Conservation (phyloP, 2,329 filamentous ascomycete species). For the Calonectria pseudoturangicola region DNA sequence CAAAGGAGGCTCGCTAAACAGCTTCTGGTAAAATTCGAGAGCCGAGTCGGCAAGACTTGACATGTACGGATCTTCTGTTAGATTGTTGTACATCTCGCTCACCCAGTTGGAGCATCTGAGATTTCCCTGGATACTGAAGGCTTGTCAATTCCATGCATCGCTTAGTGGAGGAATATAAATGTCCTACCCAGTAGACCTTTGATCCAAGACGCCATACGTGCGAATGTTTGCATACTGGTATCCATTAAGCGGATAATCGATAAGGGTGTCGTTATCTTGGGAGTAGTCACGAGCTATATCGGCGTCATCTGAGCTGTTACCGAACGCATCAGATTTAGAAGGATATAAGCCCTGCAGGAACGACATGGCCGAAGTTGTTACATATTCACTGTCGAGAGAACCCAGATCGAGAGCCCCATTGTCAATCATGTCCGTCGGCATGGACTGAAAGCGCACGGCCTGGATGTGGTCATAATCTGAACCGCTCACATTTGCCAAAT, state of each 20-base stretch:
- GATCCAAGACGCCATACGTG: conserved; percentile 68
- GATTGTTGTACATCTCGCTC: conserved; percentile 53
- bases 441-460: conserved; percentile 63
- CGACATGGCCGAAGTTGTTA: conserved; percentile 82
- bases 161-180: conserved; percentile 17
- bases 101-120: conserved; percentile 62
- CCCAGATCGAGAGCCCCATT: conserved; percentile 67
- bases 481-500: conserved; percentile 60
- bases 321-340: conserved; percentile 69
- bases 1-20: conserved; percentile 63
- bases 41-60: conserved; percentile 54
- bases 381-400: conserved; percentile 64
- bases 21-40: conserved; percentile 63
- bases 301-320: conserved; percentile 53
- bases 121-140: conserved; percentile 62
- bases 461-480: conserved; percentile 53
- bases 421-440: conserved; percentile 67
- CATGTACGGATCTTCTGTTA: conserved; percentile 53
- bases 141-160: conserved; percentile 25
- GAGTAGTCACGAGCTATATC: conserved; percentile 65
- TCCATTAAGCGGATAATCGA: conserved; percentile 81
- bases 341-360: conserved; percentile 93
- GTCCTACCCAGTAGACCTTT: conserved; percentile 67
- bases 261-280: conserved; percentile 62
- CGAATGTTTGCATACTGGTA: conserved; percentile 87